phyloP scores from a whole-genome alignment of 805 yeast species.

The Suhomyces emberorum region DNA sequence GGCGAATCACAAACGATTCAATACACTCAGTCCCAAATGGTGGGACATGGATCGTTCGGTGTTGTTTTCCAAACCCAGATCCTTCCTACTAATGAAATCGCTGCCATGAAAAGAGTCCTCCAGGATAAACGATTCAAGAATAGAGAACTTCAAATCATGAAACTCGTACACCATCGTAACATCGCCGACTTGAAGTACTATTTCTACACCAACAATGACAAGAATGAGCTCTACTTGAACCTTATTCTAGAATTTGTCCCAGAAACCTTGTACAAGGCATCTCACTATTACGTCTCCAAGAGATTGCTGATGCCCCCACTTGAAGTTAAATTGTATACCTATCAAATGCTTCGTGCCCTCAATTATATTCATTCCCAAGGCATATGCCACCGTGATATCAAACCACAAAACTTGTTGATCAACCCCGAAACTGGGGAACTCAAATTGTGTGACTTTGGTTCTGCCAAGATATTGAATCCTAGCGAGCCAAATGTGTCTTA shows the following conservation, averaged over 20 bases:
- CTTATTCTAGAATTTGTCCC: slow-evolving; percentile 90
- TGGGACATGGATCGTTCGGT: slow-evolving; percentile 99
- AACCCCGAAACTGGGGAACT: slow-evolving; percentile 82
- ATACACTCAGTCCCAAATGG: slow-evolving; percentile 82
- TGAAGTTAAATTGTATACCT: slow-evolving; percentile 83
- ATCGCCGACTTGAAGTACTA: slow-evolving; percentile 85
- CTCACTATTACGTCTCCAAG: slow-evolving; percentile 75
- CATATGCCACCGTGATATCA: slow-evolving; percentile 90
- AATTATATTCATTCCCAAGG: slow-evolving; percentile 75
- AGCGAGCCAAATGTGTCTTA: slow-evolving; percentile 93
- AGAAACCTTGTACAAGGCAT: slow-evolving; percentile 90
- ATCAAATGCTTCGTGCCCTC: slow-evolving; percentile 71
- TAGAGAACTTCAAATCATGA: slow-evolving; percentile 95
- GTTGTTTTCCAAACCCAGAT: slow-evolving; percentile 90
- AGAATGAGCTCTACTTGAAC: slow-evolving; percentile 78
- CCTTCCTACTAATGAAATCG: slow-evolving; percentile 68
- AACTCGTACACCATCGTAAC: slow-evolving; percentile 78
- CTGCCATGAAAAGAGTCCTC: slow-evolving; percentile 93
- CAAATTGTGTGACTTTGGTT: slow-evolving; percentile 94
- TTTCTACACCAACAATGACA: slow-evolving; percentile 73
- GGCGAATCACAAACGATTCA: slow-evolving; percentile 61
- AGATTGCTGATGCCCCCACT: slow-evolving; percentile 80
- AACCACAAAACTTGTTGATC: slow-evolving; percentile 84
- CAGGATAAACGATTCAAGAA: slow-evolving; percentile 94
- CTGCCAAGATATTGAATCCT: slow-evolving; percentile 87